Evolutionary conservation across 495 filamentous ascomycete genomes (phyloP), one percentile per base, ranked within the genome.

Genomic region (Tuber calosporum): DNA sequence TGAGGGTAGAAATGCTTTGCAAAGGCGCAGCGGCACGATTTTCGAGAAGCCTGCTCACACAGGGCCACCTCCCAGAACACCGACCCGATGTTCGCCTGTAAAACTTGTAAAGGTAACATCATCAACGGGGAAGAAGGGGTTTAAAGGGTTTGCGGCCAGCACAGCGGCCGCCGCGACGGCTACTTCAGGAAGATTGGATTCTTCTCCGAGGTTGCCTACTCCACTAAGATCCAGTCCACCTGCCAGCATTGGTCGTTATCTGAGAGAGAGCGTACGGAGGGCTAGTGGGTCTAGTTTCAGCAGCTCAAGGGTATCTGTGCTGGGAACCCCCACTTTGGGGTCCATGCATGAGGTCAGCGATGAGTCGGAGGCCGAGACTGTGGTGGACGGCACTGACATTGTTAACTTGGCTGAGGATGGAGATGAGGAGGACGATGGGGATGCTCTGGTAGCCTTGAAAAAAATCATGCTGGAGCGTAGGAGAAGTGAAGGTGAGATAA

Each of bases 361-460:
- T 62, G 79, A 77, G 30, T 81, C 79, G 19, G 79, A 81, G 53
- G 79, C 79, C 38, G 79, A 81, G 67, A 81, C 79, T 22, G 79
- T 81, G 30, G 79, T 81, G 8, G 76, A 81, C 66, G 79, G 77
- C 42, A 73, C 79, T 45, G 76, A 78, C 34, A 71, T 78, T 4
- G 75, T 75, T 11, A 68, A 70, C 58, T 67, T 79, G 41, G 71
- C 74, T 9, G 53, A 74, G 6, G 69, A 72, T 37, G 74, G 73
- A 38, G 42, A 37, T n/a, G 74, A 70, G 9, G 78, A 77, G 22
- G 72, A 74, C 26, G 79, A 81, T 34, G 79, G 76, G 22, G 72
- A 81, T 77, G 79, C 79, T 34, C 37, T 81, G 68, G 45, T 75
- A 69, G 79, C 79, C 0, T 70, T 81, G 69, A 75, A 74, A 66